Evolutionary conservation across 805 yeast genomes (phyloP).

Genomic region (Babjeviella inositovora): DNA sequence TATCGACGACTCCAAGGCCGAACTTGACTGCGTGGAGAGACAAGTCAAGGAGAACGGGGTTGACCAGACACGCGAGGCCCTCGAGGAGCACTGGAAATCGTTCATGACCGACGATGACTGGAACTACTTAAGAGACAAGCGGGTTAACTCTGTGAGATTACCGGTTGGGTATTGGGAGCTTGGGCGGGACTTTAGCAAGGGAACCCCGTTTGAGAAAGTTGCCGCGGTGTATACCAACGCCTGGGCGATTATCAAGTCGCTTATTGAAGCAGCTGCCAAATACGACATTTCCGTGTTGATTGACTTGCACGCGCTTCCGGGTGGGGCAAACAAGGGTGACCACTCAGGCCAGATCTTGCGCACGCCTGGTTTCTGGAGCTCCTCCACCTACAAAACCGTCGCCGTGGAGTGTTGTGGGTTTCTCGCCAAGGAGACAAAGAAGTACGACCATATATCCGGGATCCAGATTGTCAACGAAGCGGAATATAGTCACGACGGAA

Average conservation of each 20-base stretch:
- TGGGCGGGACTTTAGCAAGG: slow-evolving; percentile 40
- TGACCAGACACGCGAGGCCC: slow-evolving; percentile 31
- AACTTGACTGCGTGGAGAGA: slow-evolving; percentile 53
- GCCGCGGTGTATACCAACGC: slow-evolving; percentile 49
- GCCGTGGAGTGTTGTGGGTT: slow-evolving; percentile 37
- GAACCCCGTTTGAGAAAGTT: slow-evolving; percentile 45
- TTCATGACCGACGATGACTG: slow-evolving; percentile 63
- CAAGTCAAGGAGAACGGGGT: slow-evolving; percentile 29
- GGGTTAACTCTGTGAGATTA: slow-evolving; percentile 69
- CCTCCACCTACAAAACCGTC: slow-evolving; percentile 18
- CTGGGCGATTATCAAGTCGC: slow-evolving; percentile 46
- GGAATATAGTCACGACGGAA: slow-evolving; percentile 38
- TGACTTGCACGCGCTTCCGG: slow-evolving; percentile 83
- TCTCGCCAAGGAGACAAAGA: slow-evolving; percentile 41
- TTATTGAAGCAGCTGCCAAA: slow-evolving; percentile 41
- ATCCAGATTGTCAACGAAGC: slow-evolving; percentile 82
- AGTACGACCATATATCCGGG: slow-evolving; percentile 59
- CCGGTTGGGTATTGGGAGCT: slow-evolving; percentile 91
- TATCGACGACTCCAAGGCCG: slow-evolving; percentile 42
- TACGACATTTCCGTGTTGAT: slow-evolving; percentile 60
- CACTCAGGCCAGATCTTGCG: slow-evolving; percentile 64
- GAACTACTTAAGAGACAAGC: slow-evolving; percentile 50
- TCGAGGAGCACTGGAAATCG: slow-evolving; percentile 51
- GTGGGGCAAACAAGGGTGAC: slow-evolving; percentile 78
- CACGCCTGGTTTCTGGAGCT: slow-evolving; percentile 50